These are phyloP conservation scores for Naganishia sp. DNA, from an alignment of 1,284 basidiomycete species.

Conservation along the genomic window DNA sequence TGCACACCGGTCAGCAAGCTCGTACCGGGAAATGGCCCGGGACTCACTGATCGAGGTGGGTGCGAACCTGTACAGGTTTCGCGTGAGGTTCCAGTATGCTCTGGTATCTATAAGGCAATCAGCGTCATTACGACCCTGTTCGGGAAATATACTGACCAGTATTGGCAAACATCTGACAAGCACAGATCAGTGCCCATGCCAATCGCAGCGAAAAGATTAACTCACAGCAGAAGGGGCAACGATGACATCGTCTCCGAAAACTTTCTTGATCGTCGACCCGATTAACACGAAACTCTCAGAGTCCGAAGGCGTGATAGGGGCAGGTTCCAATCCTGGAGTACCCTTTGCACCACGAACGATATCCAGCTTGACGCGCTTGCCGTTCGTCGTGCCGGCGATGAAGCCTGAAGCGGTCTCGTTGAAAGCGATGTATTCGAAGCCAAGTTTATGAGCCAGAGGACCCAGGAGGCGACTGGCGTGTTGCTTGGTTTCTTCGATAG, in stretches of 20 bases:
- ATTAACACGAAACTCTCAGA: conserved; percentile 53
- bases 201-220: conserved; percentile 32
- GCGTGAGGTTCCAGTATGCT: conserved; percentile 53
- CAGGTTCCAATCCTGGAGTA: conserved; percentile 52
- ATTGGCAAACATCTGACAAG: conserved; percentile 26
- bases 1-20: background rate
- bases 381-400: conserved; percentile 1
- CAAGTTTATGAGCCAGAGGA: conserved; percentile 52
- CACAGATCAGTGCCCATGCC: background rate
- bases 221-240: conserved; percentile 57
- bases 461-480: conserved; percentile 50
- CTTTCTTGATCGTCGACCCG: conserved; percentile 51
- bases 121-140: background rate
- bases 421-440: conserved; percentile 49
- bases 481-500: conserved; percentile 52
- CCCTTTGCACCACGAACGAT: conserved; percentile 22
- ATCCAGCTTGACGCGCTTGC: conserved; percentile 34
- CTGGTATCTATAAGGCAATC: conserved; percentile 52
- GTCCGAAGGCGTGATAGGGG: conserved; percentile 54
- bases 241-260: conserved; percentile 53
- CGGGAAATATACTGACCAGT: conserved; percentile 6
- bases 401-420: conserved; percentile 30
- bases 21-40: background rate
- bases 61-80: conserved; percentile 57
- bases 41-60: conserved; percentile 45